Base-by-base conservation (phyloP, 495 filamentous ascomycete genomes). In the Evernia prunastri region DNA sequence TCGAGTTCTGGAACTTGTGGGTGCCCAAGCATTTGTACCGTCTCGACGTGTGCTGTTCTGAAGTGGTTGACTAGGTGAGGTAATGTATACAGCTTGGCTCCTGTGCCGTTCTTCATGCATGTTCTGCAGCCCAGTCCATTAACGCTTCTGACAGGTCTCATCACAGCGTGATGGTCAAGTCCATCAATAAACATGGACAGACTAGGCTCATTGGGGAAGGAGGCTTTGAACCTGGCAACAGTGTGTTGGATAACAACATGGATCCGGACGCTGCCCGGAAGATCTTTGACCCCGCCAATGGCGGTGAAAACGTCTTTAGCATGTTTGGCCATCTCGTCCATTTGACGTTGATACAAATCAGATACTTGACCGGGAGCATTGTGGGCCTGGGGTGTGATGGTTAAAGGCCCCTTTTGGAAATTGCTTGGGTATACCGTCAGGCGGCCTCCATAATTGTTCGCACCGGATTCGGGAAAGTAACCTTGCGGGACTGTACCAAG, bases 41-140 rank as follows among this genome's bases (percentile, higher is more conserved):
- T 61, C 63, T 74, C 69, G 35, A 82, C 67, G 71, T 92, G 89
- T 56, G 76, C 74, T 59, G 76, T 75, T 58, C 87, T 81, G 67
- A 91, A 91, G 75, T 92, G 89, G 56, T 80, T 84, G 58, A 87
- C 75, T 27, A 92, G 73, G 62, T 86, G 80, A 33, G 80, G 78
- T 27, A 89, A 73, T 13, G 82, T 84, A 66, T 83, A 89, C 13
- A 79, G 75, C 66, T 79, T 85, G 47, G 51, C 72, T 67, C 56
- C 72, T 72, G 43, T 79, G 68, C 56, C 73, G 65, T 56, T 76
- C 63, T 56, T 60, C 1, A 76, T 73, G 69, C 86, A 89, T 31
- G 79, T 78, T 76, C 83, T 87, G 70, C 86, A 91, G 57, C 79
- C 76, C 23, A 91, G 77, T 3, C 82, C 84, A 66, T 85, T 82